Conservation (phyloP, 2,329 filamentous ascomycete species). For the Helminthosporium solani region DNA sequence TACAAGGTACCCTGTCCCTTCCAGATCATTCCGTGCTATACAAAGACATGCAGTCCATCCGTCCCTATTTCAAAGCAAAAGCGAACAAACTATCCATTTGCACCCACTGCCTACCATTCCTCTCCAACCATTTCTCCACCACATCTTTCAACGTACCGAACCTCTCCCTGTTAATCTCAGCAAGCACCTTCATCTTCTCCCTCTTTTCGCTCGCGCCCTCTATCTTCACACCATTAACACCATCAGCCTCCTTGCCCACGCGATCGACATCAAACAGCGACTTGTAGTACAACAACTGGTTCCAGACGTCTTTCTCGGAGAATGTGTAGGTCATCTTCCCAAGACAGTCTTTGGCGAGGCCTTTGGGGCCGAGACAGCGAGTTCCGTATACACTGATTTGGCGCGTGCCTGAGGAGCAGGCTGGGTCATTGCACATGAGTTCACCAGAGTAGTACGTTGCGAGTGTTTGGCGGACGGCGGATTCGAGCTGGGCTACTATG, state of each 20-base stretch:
- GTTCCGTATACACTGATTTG: conserved; percentile 93
- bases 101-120: conserved; percentile 89
- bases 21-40: no score
- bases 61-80: conserved; percentile 47
- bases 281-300: conserved; percentile 87
- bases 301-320: conserved; percentile 87
- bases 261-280: conserved; percentile 88
- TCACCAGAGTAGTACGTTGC: conserved; percentile 89
- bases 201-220: conserved; percentile 57
- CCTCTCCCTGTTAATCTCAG: conserved; percentile 76
- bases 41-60: not conserved
- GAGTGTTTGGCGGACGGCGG: conserved; percentile 75
- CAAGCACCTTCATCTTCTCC: conserved; percentile 64
- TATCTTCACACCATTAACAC: conserved; percentile 51
- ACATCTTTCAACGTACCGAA: conserved; percentile 75
- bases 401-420: conserved; percentile 82
- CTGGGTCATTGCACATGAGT: conserved; percentile 85
- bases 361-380: conserved; percentile 82
- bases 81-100: conserved; percentile 88
- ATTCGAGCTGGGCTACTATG: conserved; percentile 83
- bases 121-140: conserved; percentile 81
- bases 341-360: conserved; percentile 78
- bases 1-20: no score
- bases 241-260: conserved; percentile 54
- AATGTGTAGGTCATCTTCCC: conserved; percentile 89